Conservation (phyloP, 1,284 basidiomycete genomes). For the Austroboletus rostrupii region DNA sequence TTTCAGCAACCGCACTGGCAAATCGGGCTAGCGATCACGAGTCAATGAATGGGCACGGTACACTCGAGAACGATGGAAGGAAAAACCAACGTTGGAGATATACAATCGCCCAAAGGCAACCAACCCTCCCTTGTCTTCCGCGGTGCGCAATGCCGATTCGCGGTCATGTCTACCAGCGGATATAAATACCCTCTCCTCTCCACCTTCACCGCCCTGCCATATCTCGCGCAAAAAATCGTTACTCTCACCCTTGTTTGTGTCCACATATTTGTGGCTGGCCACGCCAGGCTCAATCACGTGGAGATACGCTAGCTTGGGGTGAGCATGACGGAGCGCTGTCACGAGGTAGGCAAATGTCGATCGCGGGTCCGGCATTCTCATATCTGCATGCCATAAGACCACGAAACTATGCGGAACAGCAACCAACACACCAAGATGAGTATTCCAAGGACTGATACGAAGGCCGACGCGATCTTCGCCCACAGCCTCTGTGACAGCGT, state of each 20-base stretch:
- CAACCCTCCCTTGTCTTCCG: slow-evolving; percentile 28
- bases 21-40: slow-evolving; percentile 38
- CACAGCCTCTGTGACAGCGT: slow-evolving; percentile 38
- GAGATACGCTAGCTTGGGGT: slow-evolving; percentile 48
- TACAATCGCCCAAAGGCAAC: slow-evolving; percentile 44
- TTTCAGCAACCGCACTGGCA: slow-evolving; percentile 31
- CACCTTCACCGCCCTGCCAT: slow-evolving; percentile 25
- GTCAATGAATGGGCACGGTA: too few species aligned
- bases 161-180: slow-evolving; percentile 39
- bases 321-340: slow-evolving; percentile 31
- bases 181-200: slow-evolving; percentile 35
- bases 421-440: slow-evolving; percentile 31
- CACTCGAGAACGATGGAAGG: not conserved
- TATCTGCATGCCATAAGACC: slow-evolving; percentile 21
- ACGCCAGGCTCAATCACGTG: slow-evolving; percentile 51
- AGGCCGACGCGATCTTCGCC: slow-evolving; percentile 43
- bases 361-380: slow-evolving; percentile 33
- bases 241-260: slow-evolving; percentile 4
- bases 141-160: slow-evolving; percentile 16
- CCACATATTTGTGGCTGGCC: too few species aligned
- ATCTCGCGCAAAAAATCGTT: slow-evolving; percentile 28
- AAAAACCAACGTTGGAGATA: slow-evolving; percentile 19
- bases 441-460: slow-evolving; percentile 52
- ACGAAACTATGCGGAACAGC: not conserved
- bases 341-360: slow-evolving; percentile 41